Base-by-base conservation (phyloP, 2,329 filamentous ascomycete genomes). In the Aspergillus piperis region DNA sequence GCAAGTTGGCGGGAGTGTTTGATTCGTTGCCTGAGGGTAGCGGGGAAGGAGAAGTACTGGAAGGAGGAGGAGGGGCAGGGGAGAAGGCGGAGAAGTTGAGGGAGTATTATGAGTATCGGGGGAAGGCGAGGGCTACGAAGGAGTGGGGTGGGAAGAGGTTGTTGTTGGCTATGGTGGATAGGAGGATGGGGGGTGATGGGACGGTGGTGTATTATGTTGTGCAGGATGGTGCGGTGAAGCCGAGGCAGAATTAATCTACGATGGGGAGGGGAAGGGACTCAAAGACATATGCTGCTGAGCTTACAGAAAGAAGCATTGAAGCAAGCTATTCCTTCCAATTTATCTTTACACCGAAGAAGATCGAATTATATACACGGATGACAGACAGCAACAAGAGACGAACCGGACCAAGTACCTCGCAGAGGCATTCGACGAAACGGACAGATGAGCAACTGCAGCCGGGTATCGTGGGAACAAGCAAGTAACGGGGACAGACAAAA, bases 201-300 rank as follows among this genome's bases (percentile, higher is more conserved):
- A 88, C 86, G 1, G 80, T 88, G 30, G 84, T 86, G 39, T 89
- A 88, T 71, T 89, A 89, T 70, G 81, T 88, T 63, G 79, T 88
- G 52, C 84, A 87, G 66, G 86, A 88, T 69, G 86, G 86, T 4
- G 80, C 85, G 55, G 84, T 88, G 27, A 88, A 88, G 74, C 86
- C 86, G 11, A 77, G 86, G 63, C 86, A 88, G 73, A 88, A 88
- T 72, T 88, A 64, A 62, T 15, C 10, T 32, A 32, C 11, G 30
- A 30, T 10, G 3, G 27, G 27, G 8, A 2, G 27, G 8, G 25
- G 19, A 21, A 27, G 25, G 25, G 1, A 30, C 6, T 7, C 23
- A 25, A 6, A 6, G 27, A 10, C 30, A 32, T 11, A 11, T 36
- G 32, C 32, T 36, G 32, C 32, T 36, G 11, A 19, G 21, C 21